Conservation (phyloP, 148 eudicot genomes). For the Chenopodium quinoa region DNA sequence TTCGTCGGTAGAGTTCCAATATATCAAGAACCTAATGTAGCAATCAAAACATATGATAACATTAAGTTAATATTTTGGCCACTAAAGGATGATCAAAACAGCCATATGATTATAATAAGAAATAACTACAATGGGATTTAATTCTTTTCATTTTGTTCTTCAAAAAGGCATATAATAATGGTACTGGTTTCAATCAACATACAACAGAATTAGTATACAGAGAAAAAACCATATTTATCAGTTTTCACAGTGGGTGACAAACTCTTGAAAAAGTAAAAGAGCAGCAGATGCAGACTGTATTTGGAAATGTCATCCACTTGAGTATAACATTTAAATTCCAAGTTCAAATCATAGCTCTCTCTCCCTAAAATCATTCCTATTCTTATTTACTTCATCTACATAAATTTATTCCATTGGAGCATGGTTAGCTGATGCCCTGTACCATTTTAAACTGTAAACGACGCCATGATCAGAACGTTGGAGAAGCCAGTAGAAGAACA, state of each 20-base stretch:
- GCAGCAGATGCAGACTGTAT: neutral
- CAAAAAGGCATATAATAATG: neutral
- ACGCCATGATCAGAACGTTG: neutral
- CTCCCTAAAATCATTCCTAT: neutral
- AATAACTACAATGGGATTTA: neutral
- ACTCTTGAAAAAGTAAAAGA: neutral
- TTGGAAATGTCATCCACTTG: neutral
- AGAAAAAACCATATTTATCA: neutral
- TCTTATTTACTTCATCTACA: neutral
- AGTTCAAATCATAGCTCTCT: neutral
- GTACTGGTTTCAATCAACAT: neutral
- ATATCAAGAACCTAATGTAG: conserved; percentile 59
- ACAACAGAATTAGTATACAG: neutral
- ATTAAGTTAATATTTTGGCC: neutral
- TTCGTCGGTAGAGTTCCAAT: conserved; percentile 71
- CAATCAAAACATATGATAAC: conserved; percentile 6
- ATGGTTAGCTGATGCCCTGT: neutral
- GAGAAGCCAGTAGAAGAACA: neutral
- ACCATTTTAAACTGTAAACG: no score
- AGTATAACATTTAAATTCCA: neutral
- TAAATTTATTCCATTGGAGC: neutral
- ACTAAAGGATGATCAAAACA: neutral
- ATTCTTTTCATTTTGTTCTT: neutral
- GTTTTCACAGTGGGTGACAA: neutral
- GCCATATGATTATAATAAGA: neutral